phyloP scores from a whole-genome alignment of 495 filamentous ascomycete species.

The Penicillium crystallinum region DNA sequence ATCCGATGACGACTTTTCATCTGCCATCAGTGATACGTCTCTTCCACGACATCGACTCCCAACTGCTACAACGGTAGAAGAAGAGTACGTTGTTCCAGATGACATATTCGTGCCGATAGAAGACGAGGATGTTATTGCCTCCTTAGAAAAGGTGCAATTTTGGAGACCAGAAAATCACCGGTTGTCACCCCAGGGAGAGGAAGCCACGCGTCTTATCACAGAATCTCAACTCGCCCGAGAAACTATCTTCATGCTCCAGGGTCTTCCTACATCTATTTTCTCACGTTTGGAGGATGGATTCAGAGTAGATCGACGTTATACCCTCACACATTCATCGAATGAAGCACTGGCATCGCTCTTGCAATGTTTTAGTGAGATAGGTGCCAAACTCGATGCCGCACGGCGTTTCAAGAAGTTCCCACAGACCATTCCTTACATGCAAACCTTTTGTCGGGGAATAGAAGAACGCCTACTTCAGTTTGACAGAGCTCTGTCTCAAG shows the following conservation, averaged over 20 bases:
- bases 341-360: slow-evolving; percentile 37
- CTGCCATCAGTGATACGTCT: slow-evolving; percentile 28
- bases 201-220: slow-evolving; percentile 49
- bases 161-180: slow-evolving; percentile 49
- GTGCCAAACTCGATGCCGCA: slow-evolving; percentile 39
- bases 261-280: slow-evolving; percentile 71
- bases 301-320: slow-evolving; percentile 34
- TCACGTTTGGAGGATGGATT: slow-evolving; percentile 35
- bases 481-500: slow-evolving; percentile 38
- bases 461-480: slow-evolving; percentile 38
- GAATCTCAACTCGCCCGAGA: slow-evolving; percentile 76
- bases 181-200: slow-evolving; percentile 20
- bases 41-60: slow-evolving; percentile 18
- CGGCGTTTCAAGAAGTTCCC: slow-evolving; percentile 39
- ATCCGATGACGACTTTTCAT: slow-evolving; percentile 51
- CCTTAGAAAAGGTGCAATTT: slow-evolving; percentile 56
- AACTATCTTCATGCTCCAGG: slow-evolving; percentile 76
- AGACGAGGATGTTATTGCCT: slow-evolving; percentile 38
- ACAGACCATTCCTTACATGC: slow-evolving; percentile 44
- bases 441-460: slow-evolving; percentile 51
- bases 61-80: slow-evolving; percentile 18
- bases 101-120: slow-evolving; percentile 32
- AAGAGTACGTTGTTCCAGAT: slow-evolving; percentile 35
- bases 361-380: slow-evolving; percentile 39
- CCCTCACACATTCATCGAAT: slow-evolving; percentile 35